Evolutionary conservation across 805 yeast genomes (phyloP).

Genomic region (Yarrowia sp.): DNA sequence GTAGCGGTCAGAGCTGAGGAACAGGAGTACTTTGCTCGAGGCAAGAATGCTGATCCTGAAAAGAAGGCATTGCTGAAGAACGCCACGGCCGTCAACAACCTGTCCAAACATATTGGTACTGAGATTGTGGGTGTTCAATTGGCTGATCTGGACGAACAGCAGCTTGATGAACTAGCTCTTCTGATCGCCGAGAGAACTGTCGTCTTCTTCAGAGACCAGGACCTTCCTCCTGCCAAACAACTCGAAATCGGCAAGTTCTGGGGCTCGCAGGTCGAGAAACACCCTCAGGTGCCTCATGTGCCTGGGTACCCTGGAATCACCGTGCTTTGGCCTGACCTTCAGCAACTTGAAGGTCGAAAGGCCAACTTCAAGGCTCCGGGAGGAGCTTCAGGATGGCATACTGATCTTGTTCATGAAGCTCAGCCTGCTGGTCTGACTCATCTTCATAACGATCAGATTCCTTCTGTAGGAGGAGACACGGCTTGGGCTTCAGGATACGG

Average conservation of each 20-base stretch:
- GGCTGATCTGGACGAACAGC: slow-evolving; percentile 44
- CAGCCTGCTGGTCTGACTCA: slow-evolving; percentile 58
- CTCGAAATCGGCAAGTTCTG: slow-evolving; percentile 47
- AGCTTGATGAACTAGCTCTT: slow-evolving; percentile 50
- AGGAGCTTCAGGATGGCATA: slow-evolving; percentile 47
- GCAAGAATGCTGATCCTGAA: slow-evolving; percentile 42
- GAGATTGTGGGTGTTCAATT: slow-evolving; percentile 50
- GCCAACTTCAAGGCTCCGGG: slow-evolving; percentile 31
- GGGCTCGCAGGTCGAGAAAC: slow-evolving; percentile 46
- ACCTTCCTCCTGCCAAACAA: slow-evolving; percentile 44
- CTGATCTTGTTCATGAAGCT: slow-evolving; percentile 55
- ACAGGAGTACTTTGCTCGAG: slow-evolving; percentile 41
- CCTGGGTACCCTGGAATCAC: slow-evolving; percentile 44
- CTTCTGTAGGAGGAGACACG: slow-evolving; percentile 55
- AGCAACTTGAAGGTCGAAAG: slow-evolving; percentile 35
- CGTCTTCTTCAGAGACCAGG: slow-evolving; percentile 52
- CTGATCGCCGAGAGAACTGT: slow-evolving; percentile 51
- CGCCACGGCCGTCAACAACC: slow-evolving; percentile 46
- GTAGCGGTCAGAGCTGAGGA: slow-evolving; percentile 39
- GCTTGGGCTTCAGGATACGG: slow-evolving; percentile 54
- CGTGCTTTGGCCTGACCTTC: slow-evolving; percentile 46
- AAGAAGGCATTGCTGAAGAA: slow-evolving; percentile 45
- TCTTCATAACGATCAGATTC: slow-evolving; percentile 52
- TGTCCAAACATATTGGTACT: slow-evolving; percentile 51
- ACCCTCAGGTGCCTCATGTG: slow-evolving; percentile 43